These are phyloP conservation scores for Spinellus fusiger DNA, from an alignment of 192 early-diverging fungal genomes.

Conservation along the genomic window DNA sequence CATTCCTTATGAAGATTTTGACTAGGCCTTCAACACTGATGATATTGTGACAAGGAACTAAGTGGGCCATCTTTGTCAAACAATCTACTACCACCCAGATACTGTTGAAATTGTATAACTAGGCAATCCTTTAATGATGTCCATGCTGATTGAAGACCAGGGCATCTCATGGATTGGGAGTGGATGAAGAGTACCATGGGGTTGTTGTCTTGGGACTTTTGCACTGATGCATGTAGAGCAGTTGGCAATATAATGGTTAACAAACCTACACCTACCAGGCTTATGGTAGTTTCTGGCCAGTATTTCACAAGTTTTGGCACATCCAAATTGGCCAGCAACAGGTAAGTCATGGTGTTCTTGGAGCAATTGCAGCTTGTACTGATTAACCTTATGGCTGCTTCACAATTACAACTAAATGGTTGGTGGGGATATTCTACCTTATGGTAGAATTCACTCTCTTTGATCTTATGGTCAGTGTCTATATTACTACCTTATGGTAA, in stretches of 20 bases:
- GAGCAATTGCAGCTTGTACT: slow-evolving; percentile 8
- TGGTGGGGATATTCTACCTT: too few relatives aligned
- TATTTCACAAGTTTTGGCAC: slow-evolving; percentile 31
- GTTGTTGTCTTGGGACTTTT: slow-evolving; percentile 28
- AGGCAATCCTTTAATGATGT: slow-evolving; percentile 34
- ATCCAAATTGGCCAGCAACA: slow-evolving; percentile 32
- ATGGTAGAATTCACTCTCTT: too few relatives aligned
- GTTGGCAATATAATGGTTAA: slow-evolving; percentile 25
- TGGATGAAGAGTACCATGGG: slow-evolving; percentile 19
- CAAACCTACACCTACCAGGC: slow-evolving; percentile 26
- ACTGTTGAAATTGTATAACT: slow-evolving; percentile 9
- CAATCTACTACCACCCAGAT: slow-evolving; percentile 44
- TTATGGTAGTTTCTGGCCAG: slow-evolving; percentile 24
- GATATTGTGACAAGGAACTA: slow-evolving; percentile 4
- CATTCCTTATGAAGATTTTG: slow-evolving; percentile 8
- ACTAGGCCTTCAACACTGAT: slow-evolving; percentile 15
- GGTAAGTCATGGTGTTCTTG: slow-evolving; percentile 22
- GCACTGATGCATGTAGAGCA: slow-evolving; percentile 27
- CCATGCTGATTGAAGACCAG: slow-evolving; percentile 38
- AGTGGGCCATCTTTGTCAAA: slow-evolving; percentile 33
- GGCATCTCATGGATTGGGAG: slow-evolving; percentile 15
- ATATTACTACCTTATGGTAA: too few relatives aligned
- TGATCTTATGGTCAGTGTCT: too few relatives aligned
- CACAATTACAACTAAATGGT: too few relatives aligned
- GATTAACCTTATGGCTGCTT: slow-evolving; percentile 16